These are phyloP conservation scores for Sugiyamaella floridensis DNA, from an alignment of 805 yeast species.

Conservation along the genomic window DNA sequence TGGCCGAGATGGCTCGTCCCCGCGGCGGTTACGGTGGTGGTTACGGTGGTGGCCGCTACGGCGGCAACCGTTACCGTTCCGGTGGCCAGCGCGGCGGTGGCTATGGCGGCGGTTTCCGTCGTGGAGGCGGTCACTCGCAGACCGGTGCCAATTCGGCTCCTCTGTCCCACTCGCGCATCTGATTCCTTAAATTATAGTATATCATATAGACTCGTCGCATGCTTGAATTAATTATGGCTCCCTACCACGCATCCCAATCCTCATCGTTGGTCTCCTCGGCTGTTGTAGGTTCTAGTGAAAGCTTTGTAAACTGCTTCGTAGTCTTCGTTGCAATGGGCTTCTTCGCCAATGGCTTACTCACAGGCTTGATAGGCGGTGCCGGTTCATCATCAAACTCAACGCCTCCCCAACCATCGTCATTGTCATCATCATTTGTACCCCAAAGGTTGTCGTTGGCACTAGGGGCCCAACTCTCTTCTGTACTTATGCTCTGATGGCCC, in stretches of 20 bases:
- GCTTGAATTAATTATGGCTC: slow-evolving; percentile 1
- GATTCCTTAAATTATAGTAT: slow-evolving; percentile 7
- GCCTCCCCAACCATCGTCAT: slow-evolving; percentile 30
- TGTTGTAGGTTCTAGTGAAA: slow-evolving; percentile 11
- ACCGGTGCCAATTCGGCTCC: slow-evolving; percentile 38
- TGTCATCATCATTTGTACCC: slow-evolving; percentile 21
- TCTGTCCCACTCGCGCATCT: slow-evolving; percentile 33
- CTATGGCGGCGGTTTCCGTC: slow-evolving; percentile 24
- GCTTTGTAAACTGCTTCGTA: background rate
- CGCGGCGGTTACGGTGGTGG: slow-evolving; percentile 59
- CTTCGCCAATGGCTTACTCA: background rate
- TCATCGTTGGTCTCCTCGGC: slow-evolving; percentile 4
- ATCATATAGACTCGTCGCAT: background rate
- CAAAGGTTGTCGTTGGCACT: background rate
- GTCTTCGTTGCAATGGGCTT: background rate
- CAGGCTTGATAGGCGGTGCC: background rate
- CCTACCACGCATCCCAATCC: background rate
- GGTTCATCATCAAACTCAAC: background rate
- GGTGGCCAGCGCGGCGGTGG: slow-evolving; percentile 39
- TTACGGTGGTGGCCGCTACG: slow-evolving; percentile 40
- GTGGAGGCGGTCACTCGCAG: slow-evolving; percentile 12
- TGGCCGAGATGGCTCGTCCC: slow-evolving; percentile 69
- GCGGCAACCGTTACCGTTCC: slow-evolving; percentile 42
- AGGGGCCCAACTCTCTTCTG: background rate
- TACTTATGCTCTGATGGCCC: background rate